Evolutionary conservation across 2,329 filamentous ascomycete genomes (phyloP).

Genomic region (Dothiorella sarmentorum): DNA sequence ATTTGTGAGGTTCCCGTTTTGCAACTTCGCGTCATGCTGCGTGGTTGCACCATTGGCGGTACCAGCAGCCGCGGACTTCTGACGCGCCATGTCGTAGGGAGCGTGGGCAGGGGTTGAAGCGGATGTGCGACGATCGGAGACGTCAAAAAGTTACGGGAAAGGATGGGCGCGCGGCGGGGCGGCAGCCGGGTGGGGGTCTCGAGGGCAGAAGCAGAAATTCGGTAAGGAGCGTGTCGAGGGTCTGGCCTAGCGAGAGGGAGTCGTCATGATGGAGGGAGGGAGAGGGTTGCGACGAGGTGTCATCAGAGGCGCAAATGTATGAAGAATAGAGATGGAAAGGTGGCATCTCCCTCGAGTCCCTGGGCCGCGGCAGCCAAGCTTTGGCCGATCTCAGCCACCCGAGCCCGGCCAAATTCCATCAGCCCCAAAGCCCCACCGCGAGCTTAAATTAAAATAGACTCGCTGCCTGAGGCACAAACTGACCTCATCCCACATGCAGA

Average conservation of each 20-base stretch:
- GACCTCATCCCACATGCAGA: background rate
- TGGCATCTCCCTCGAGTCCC: background rate
- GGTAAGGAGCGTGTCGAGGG: conserved; percentile 1
- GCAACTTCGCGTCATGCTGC: conserved; percentile 23
- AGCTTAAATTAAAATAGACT: conserved; percentile 11
- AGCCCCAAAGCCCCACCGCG: conserved; percentile 11
- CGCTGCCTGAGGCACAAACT: background rate
- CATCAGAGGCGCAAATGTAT: background rate
- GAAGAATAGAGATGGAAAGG: background rate
- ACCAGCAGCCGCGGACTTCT: conserved; percentile 25
- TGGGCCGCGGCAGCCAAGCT: background rate
- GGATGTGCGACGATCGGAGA: conserved; percentile 3
- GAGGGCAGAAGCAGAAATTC: too few relatives aligned
- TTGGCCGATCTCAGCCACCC: too few relatives aligned
- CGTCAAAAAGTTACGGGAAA: background rate
- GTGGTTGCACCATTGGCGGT: conserved; percentile 27
- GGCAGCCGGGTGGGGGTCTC: too few relatives aligned
- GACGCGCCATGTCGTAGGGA: conserved; percentile 28
- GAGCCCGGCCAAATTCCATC: conserved; percentile 4
- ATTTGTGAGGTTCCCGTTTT: conserved; percentile 26
- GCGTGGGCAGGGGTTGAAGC: background rate
- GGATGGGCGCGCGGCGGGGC: background rate
- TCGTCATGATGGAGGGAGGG: background rate
- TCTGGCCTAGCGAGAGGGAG: background rate
- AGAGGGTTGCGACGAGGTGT: background rate